Evolutionary conservation across 768 basidiomycete genomes (phyloP).

Genomic region (Naematelia encephala): DNA sequence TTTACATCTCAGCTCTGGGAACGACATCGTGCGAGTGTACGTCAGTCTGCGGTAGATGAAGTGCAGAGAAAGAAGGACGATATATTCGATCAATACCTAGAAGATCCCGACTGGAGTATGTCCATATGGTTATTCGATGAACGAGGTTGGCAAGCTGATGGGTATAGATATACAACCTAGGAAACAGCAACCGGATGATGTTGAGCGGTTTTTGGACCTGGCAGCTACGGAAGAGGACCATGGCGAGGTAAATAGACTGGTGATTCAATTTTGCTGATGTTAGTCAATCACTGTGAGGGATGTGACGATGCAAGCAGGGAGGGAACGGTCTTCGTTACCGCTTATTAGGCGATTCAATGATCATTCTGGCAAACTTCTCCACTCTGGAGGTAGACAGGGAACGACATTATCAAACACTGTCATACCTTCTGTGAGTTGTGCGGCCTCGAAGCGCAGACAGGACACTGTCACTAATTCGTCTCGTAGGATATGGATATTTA

Average conservation of each 20-base stretch:
- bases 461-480: not conserved
- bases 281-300: slow-evolving; percentile 88
- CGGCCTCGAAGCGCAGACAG: not conserved
- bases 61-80: slow-evolving; percentile 84
- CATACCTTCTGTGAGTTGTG: slow-evolving; percentile 54
- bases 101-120: slow-evolving; percentile 89
- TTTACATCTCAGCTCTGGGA: slow-evolving; percentile 96
- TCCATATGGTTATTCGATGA: not conserved
- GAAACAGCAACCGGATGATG: slow-evolving; percentile 34
- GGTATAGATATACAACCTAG: slow-evolving; percentile 30
- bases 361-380: slow-evolving; percentile 84
- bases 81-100: slow-evolving; percentile 94
- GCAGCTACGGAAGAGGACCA: slow-evolving; percentile 89
- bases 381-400: not conserved
- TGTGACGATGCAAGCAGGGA: slow-evolving; percentile 91
- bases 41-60: slow-evolving; percentile 65
- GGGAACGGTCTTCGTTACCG: slow-evolving; percentile 79
- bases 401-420: slow-evolving; percentile 1
- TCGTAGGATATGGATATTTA: slow-evolving; percentile 47
- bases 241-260: slow-evolving; percentile 60
- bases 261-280: not conserved
- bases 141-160: slow-evolving; percentile 1
- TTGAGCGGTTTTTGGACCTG: slow-evolving; percentile 77
- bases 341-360: slow-evolving; percentile 97
- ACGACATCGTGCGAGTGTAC: slow-evolving; percentile 86